Percentiles rank a stretch among this genome's conserved stretches.
These are phyloP conservation scores for Trichosporon sp. DNA, from an alignment of 1,284 basidiomycete species.

Conservation along the genomic window DNA sequence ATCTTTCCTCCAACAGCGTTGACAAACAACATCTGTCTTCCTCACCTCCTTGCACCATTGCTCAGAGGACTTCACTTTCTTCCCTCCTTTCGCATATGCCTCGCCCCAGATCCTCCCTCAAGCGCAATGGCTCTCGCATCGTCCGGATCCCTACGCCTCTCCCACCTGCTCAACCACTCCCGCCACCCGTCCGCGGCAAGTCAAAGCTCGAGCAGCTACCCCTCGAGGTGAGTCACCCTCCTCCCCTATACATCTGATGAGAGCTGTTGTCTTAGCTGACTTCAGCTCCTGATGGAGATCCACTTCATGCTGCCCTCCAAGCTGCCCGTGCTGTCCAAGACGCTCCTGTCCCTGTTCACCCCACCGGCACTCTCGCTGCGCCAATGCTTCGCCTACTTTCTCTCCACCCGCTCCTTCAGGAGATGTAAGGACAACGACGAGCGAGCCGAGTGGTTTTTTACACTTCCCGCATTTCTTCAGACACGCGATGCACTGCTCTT, in stretches of 20 bases:
- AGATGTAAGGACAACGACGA: background rate
- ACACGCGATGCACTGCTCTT: background rate
- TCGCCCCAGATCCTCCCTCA: background rate
- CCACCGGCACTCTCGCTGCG: background rate
- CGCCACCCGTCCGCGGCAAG: background rate
- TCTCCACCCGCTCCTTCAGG: background rate
- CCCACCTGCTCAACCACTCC: background rate
- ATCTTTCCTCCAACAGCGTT: background rate
- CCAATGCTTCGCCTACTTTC: background rate
- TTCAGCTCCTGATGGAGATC: slow-evolving; percentile 8
- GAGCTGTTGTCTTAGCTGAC: background rate
- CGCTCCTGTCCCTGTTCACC: background rate
- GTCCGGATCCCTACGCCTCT: background rate
- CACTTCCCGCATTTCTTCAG: background rate
- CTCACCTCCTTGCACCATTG: too few species aligned
- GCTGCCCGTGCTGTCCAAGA: slow-evolving; percentile 4
- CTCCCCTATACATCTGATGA: background rate
- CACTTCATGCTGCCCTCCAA: slow-evolving; percentile 4
- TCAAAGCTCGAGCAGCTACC: slow-evolving; percentile 11
- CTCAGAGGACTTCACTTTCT: too few species aligned
- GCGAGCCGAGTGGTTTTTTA: slow-evolving; percentile 4
- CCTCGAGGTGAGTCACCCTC: slow-evolving; percentile 2
- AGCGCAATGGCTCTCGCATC: background rate
- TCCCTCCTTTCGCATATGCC: background rate
- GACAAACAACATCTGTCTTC: background rate